Conservation (phyloP, 2,329 filamentous ascomycete species). For the Ophiocordyceps sinensis region DNA sequence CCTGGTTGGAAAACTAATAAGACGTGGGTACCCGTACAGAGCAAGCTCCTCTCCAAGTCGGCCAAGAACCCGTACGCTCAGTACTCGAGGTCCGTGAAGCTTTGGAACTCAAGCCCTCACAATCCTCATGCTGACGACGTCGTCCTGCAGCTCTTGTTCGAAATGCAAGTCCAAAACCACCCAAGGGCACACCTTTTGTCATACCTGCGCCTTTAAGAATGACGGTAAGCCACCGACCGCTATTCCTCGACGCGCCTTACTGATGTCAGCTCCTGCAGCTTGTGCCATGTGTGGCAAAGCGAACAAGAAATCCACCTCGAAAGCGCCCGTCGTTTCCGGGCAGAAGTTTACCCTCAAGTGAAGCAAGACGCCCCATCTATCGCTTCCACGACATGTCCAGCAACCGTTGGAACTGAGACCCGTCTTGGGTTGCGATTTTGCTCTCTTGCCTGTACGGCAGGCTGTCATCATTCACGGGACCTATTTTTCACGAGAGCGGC, state of each 20-base stretch:
- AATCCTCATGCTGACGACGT: not conserved
- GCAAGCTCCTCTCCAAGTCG: conserved; percentile 47
- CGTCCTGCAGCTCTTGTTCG: conserved; percentile 34
- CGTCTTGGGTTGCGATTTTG: not conserved
- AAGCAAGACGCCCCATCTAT: not conserved
- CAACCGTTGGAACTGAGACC: not conserved
- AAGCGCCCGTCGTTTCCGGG: conserved; percentile 39
- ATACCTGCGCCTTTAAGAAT: conserved; percentile 47
- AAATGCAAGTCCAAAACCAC: conserved; percentile 51
- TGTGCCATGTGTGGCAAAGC: conserved; percentile 51
- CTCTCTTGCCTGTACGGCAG: not conserved
- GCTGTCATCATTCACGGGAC: not conserved
- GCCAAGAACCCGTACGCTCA: conserved; percentile 53
- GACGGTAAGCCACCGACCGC: conserved; percentile 29
- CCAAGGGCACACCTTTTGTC: conserved; percentile 44
- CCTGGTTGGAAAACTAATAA: not conserved
- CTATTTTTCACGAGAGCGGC: not conserved
- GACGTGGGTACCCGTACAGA: conserved; percentile 23
- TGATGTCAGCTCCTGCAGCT: conserved; percentile 21
- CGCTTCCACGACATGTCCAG: not conserved
- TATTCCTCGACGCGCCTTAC: not conserved
- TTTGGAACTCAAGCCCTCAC: not conserved
- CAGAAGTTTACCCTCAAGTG: conserved; percentile 51
- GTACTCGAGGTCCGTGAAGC: conserved; percentile 26
- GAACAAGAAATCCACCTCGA: conserved; percentile 32